Evolutionary conservation across 306 rosid genomes (phyloP).

Genomic region (Acacia melanoxylon): DNA sequence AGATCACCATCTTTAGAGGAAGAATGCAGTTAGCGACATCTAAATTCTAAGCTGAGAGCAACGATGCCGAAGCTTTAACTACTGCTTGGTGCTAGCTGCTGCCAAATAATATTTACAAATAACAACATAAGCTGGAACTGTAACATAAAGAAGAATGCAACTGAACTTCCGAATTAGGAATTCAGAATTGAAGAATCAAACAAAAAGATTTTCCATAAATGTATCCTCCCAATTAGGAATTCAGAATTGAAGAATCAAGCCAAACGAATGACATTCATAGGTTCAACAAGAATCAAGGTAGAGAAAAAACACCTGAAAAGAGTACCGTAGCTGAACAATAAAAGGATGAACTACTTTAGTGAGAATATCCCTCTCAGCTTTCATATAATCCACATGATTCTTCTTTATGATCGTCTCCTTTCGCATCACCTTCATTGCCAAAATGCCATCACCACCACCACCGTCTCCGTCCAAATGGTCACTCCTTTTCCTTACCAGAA

Average conservation of each 20-base stretch:
- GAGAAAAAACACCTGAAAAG: conserved; percentile 61
- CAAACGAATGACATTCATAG: neutral
- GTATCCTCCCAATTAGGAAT: neutral
- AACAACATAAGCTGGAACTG: too few relatives aligned
- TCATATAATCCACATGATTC: conserved; percentile 94
- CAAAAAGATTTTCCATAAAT: neutral
- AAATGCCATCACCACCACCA: conserved; percentile 33
- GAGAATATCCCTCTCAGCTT: conserved; percentile 92
- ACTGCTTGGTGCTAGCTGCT: neutral
- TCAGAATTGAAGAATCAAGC: neutral
- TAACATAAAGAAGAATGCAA: too few relatives aligned
- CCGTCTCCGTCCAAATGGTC: neutral
- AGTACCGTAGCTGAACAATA: conserved; percentile 85
- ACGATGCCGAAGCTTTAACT: neutral
- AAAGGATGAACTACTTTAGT: conserved; percentile 88
- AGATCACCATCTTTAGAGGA: neutral
- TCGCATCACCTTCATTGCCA: conserved; percentile 96
- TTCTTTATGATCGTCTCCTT: conserved; percentile 85
- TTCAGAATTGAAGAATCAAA: neutral
- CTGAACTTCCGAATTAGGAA: too few relatives aligned
- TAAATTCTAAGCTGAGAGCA: neutral
- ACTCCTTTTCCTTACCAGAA: conserved; percentile 63
- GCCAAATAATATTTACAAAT: neutral
- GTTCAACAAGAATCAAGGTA: neutral
- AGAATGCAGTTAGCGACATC: neutral